Conservation (phyloP, 805 yeast species). For the Saccharomycopsis synnaedendra region DNA sequence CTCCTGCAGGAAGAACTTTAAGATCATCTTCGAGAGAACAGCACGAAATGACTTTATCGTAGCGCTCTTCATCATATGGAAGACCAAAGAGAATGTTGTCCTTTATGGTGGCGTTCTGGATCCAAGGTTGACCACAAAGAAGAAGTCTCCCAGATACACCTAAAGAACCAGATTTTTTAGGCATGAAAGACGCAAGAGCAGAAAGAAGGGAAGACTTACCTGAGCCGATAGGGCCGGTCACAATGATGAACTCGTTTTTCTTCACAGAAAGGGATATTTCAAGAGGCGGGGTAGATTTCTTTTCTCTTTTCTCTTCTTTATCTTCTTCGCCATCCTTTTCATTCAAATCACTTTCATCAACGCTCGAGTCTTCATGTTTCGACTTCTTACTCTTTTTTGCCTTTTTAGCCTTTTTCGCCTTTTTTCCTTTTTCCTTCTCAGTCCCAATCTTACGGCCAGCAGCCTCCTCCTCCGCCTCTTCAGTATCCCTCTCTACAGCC, state of each 20-base stretch:
- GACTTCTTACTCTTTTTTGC: neutral
- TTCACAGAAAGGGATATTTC: constrained; percentile 40
- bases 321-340: constrained; percentile 21
- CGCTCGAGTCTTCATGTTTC: constrained; percentile 5
- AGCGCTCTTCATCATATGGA: constrained; percentile 33
- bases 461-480: constrained; percentile 13
- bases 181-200: constrained; percentile 62
- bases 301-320: constrained; percentile 34
- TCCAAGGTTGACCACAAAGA: constrained; percentile 49
- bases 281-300: constrained; percentile 11
- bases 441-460: neutral
- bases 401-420: constrained; percentile 2
- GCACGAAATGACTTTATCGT: constrained; percentile 41
- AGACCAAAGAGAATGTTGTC: constrained; percentile 57
- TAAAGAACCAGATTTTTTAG: constrained; percentile 37
- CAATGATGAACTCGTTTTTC: constrained; percentile 56
- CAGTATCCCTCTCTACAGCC: constrained; percentile 15
- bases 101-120: constrained; percentile 58
- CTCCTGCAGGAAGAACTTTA: constrained; percentile 52
- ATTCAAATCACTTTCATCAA: constrained; percentile 14
- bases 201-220: constrained; percentile 64
- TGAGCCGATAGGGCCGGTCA: constrained; percentile 69
- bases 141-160: constrained; percentile 36
- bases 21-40: constrained; percentile 53
- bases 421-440: constrained; percentile 12